Conservation (phyloP, 106 monocot species). For the Dendrobium nobile region DNA sequence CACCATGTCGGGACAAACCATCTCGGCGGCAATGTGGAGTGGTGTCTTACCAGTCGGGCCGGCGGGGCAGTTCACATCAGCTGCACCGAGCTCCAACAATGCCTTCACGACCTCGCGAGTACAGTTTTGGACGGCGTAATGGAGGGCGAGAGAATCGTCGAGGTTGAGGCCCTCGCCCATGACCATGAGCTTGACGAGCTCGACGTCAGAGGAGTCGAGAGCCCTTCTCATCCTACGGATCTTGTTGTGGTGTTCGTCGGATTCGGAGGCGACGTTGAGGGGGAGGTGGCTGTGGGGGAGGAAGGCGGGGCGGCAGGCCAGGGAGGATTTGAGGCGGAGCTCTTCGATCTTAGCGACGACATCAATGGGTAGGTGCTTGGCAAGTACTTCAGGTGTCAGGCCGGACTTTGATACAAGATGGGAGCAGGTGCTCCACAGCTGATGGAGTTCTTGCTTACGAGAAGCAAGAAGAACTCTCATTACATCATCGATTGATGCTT, state of each 20-base stretch:
- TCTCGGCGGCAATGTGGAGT: slow-evolving; percentile 84
- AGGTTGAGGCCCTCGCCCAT: slow-evolving; percentile 96
- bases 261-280: slow-evolving; percentile 16
- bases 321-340: slow-evolving; percentile 73
- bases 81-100: slow-evolving; percentile 85
- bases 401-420: slow-evolving; percentile 94
- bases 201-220: slow-evolving; percentile 86
- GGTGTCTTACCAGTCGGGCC: slow-evolving; percentile 81
- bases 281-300: neutral
- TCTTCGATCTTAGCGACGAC: slow-evolving; percentile 79
- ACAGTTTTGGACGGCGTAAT: slow-evolving; percentile 90
- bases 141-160: slow-evolving; percentile 82
- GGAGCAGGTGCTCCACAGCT: slow-evolving; percentile 83
- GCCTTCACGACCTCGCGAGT: slow-evolving; percentile 93
- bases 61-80: slow-evolving; percentile 80
- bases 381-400: slow-evolving; percentile 83
- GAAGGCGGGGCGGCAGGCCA: slow-evolving; percentile 16
- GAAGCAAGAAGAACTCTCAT: slow-evolving; percentile 93
- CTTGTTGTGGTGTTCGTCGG: slow-evolving; percentile 66
- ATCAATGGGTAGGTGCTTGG: slow-evolving; percentile 91
- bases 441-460: slow-evolving; percentile 86
- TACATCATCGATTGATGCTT: slow-evolving; percentile 91
- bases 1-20: slow-evolving; percentile 97
- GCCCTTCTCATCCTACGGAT: slow-evolving; percentile 31
- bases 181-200: slow-evolving; percentile 95